Percentiles rank a stretch among this genome's conserved stretches.
These are phyloP conservation scores for Thermoascus crustaceus DNA, from an alignment of 2,329 filamentous ascomycete genomes.

Conservation along the genomic window DNA sequence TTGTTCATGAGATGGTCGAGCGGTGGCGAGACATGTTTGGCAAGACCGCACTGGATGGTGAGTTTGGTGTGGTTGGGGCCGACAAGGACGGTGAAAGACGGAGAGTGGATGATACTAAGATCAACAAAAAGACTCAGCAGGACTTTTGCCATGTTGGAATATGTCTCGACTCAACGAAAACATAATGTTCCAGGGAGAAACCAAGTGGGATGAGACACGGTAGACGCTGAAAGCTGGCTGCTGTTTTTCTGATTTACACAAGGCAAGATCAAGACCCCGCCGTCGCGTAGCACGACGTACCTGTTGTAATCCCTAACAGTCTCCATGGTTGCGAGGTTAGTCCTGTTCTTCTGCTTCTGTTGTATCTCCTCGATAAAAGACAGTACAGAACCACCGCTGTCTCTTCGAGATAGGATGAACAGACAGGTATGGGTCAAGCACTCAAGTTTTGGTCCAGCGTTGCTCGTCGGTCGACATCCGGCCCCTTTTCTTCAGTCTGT, in stretches of 20 bases:
- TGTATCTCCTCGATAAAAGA: too few relatives aligned
- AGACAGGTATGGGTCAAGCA: too few relatives aligned
- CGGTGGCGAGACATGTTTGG: slow-evolving; percentile 36
- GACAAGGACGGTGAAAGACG: slow-evolving; percentile 39
- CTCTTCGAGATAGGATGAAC: too few relatives aligned
- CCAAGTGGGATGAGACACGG: too few relatives aligned
- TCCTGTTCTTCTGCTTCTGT: too few relatives aligned
- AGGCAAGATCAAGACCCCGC: not conserved
- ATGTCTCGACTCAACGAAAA: slow-evolving; percentile 1
- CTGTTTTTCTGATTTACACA: too few relatives aligned
- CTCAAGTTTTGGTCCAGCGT: too few relatives aligned
- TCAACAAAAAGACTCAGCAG: slow-evolving; percentile 13
- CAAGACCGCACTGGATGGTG: slow-evolving; percentile 39
- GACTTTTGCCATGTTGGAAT: slow-evolving; percentile 8
- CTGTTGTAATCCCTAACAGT: slow-evolving; percentile 25
- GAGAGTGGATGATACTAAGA: slow-evolving; percentile 36
- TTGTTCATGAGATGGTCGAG: slow-evolving; percentile 40
- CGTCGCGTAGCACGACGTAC: slow-evolving; percentile 14
- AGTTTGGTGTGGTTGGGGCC: slow-evolving; percentile 39
- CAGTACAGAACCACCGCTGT: too few relatives aligned
- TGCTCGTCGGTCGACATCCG: not conserved
- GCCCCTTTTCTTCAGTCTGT: slow-evolving; percentile 1
- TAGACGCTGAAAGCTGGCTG: not conserved
- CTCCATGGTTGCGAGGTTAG: too few relatives aligned
- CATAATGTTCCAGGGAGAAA: too few relatives aligned